Conservation (phyloP, 2,329 filamentous ascomycete species). For the Arthrobotrys musiformis region DNA sequence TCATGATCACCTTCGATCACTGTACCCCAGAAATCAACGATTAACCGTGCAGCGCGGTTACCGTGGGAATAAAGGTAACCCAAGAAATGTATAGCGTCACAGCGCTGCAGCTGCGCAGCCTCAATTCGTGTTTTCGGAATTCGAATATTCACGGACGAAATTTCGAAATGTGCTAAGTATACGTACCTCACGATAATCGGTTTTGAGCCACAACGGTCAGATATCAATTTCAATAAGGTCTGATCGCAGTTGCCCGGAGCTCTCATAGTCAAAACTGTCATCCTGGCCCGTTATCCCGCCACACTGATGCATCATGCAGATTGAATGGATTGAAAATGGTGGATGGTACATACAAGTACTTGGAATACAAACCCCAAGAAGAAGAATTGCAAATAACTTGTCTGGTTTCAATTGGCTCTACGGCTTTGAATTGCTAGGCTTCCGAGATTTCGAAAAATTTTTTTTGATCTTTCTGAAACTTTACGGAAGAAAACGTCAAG, state of each 20-base stretch:
- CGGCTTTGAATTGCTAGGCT: not conserved
- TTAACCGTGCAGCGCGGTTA: not conserved
- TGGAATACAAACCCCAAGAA: not conserved
- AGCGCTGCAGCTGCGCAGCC: too few species aligned
- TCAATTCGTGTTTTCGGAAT: not conserved
- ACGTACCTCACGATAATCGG: too few species aligned
- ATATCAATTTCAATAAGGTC: not conserved
- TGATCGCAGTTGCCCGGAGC: slow-evolving; percentile 12
- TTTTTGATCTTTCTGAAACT: not conserved
- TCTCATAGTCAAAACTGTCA: not conserved
- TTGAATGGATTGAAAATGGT: not conserved
- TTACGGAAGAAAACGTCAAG: not conserved
- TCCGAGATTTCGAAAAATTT: not conserved
- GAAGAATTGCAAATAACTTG: not conserved
- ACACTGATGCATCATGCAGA: not conserved
- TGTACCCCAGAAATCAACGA: not conserved
- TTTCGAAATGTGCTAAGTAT: not conserved
- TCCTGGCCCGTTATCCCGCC: not conserved
- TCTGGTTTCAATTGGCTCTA: slow-evolving; percentile 4
- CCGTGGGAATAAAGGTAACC: not conserved
- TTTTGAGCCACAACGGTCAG: slow-evolving; percentile 5
- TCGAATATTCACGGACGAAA: too few species aligned
- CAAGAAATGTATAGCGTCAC: not conserved
- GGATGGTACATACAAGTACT: not conserved
- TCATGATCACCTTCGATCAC: not conserved